A percentile compares a stretch with the other conserved stretches of the same genome.
These are phyloP conservation scores for Beauveria rudraprayagi DNA, from an alignment of 2,329 filamentous ascomycete genomes.

Conservation along the genomic window DNA sequence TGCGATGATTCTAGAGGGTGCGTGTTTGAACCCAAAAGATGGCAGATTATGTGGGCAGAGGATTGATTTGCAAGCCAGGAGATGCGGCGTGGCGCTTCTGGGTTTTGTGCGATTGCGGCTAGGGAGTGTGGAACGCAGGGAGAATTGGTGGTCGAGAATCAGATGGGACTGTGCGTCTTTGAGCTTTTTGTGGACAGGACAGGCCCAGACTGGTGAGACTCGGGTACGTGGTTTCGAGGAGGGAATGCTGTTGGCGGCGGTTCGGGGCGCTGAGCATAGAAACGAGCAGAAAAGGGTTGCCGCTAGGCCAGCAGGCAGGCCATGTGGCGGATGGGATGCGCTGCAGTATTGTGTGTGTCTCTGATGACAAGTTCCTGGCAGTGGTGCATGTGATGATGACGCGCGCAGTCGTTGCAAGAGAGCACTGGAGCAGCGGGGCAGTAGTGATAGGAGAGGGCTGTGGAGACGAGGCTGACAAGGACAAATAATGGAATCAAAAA, in stretches of 20 bases:
- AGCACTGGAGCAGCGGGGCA: constrained; percentile 5
- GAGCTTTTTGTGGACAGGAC: not conserved
- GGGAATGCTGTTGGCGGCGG: not conserved
- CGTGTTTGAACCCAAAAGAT: not conserved
- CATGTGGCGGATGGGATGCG: not conserved
- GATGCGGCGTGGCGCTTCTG: not conserved
- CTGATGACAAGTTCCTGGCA: not conserved
- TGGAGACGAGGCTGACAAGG: constrained; percentile 10
- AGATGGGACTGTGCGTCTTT: not conserved
- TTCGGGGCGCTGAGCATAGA: not conserved
- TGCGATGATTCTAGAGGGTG: not conserved
- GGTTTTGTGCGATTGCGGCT: not conserved
- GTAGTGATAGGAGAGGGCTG: constrained; percentile 1
- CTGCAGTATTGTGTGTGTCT: not conserved
- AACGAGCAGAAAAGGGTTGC: not conserved
- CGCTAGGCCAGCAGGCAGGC: not conserved
- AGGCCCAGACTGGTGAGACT: constrained; percentile 1
- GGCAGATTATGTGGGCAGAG: not conserved
- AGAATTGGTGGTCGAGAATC: not conserved
- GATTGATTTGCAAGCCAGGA: not conserved
- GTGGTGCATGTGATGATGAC: constrained; percentile 9
- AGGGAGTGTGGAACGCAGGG: not conserved
- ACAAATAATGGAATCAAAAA: not conserved
- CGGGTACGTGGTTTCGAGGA: not conserved
- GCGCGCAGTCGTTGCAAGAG: constrained; percentile 6